Percentiles rank a stretch among this genome's conserved stretches.
Evolutionary conservation across 306 rosid genomes (phyloP).

Genomic region (Sicyos baderoa): DNA sequence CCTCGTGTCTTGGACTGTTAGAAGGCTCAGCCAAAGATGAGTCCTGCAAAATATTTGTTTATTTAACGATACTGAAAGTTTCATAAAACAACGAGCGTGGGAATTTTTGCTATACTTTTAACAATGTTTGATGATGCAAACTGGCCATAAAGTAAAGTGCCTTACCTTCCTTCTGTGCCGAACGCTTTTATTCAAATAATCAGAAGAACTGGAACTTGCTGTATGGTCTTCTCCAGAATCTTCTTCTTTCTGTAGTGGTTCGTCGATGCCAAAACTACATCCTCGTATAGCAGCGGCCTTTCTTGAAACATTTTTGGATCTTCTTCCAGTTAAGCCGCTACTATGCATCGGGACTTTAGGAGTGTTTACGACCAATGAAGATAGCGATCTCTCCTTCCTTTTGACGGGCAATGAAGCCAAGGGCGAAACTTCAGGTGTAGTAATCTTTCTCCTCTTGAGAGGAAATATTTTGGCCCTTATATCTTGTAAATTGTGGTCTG

Average conservation of each 20-base stretch:
- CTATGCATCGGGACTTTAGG: conserved; percentile 71
- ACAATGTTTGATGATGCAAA: neutral
- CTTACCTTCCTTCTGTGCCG: conserved; percentile 42
- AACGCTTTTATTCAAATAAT: conserved; percentile 30
- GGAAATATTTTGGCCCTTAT: conserved; percentile 85
- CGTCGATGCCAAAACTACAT: conserved; percentile 49
- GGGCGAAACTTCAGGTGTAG: conserved; percentile 54
- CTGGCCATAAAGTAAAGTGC: conserved; percentile 2
- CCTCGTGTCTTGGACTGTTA: conserved; percentile 39
- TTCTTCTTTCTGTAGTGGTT: conserved; percentile 50
- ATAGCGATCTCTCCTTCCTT: conserved; percentile 95
- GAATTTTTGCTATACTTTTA: neutral
- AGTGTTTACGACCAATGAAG: conserved; percentile 78
- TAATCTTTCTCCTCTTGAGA: conserved; percentile 41
- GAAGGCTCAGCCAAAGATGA: conserved; percentile 50
- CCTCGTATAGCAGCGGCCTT: conserved; percentile 68
- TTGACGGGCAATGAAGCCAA: conserved; percentile 57
- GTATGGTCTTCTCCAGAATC: conserved; percentile 41
- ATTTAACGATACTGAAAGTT: neutral
- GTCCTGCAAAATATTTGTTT: conserved; percentile 35
- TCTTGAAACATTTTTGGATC: conserved; percentile 64
- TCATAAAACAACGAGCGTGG: neutral
- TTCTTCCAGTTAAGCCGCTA: conserved; percentile 73
- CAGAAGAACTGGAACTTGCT: conserved; percentile 47
- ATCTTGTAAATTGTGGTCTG: conserved; percentile 97